Percentiles rank a stretch among this genome's conserved stretches.
Conservation (phyloP, 306 rosid genomes). For the Medicago lupulina region DNA sequence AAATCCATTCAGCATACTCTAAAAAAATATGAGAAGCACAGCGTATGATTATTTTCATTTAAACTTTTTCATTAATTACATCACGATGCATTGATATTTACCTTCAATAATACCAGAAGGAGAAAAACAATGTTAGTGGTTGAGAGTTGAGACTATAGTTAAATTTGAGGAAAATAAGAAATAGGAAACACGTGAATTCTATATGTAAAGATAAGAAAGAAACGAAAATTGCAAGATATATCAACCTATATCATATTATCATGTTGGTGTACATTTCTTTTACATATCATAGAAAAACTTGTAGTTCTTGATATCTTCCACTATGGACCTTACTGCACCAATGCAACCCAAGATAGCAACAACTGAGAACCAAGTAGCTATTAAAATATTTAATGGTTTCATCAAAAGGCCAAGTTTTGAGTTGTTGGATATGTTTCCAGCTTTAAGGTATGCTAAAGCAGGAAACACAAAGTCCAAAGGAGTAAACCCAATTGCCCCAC, state of each 20-base stretch:
- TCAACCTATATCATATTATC: not conserved
- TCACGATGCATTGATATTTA: not conserved
- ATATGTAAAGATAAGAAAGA: not conserved
- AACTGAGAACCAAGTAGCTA: slow-evolving; percentile 66
- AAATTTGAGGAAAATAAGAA: not conserved
- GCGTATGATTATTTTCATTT: too few species aligned
- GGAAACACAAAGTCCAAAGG: slow-evolving; percentile 79
- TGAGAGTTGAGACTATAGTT: not conserved
- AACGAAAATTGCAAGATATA: too few species aligned
- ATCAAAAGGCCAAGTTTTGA: slow-evolving; percentile 45
- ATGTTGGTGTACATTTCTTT: not conserved
- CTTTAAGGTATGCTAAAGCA: slow-evolving; percentile 75
- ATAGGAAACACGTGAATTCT: not conserved
- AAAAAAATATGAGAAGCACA: too few species aligned
- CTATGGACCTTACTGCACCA: slow-evolving; percentile 70
- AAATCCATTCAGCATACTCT: too few species aligned
- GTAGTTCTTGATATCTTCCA: slow-evolving; percentile 63
- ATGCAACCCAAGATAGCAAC: slow-evolving; percentile 78
- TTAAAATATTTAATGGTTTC: slow-evolving; percentile 59
- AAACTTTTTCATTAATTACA: too few species aligned
- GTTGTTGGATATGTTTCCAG: slow-evolving; percentile 45
- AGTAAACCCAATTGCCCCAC: slow-evolving; percentile 82
- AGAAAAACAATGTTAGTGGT: not conserved
- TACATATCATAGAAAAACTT: slow-evolving; percentile 75
- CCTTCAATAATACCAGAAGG: too few species aligned